Evolutionary conservation across 140 eudicot genomes (phyloP), one percentile per base, ranked within the genome.

Genomic region (Flaveria floridana): DNA sequence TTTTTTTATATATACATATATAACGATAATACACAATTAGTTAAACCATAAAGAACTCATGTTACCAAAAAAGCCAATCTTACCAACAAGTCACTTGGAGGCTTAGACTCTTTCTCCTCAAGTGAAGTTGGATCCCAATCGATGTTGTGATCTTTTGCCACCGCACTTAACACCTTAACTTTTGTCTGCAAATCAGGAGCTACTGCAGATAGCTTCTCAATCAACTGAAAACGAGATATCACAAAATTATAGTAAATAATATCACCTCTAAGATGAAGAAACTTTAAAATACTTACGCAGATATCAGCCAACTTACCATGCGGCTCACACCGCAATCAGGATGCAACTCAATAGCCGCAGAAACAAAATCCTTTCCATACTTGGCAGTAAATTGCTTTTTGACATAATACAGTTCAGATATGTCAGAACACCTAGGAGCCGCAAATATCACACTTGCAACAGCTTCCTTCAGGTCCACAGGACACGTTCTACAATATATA

Each of bases 251-350:
- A 9, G 6, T 13, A 13, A 65, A 52, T 37, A 71, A 1, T 19
- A 8, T 16, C 25, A 30, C 6, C 19, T 51, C 26, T 6, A 57
- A 18, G 2, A 26, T 6, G 5, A 2, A 37, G 8, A 37, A 39
- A 41, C 52, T 66, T 39, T 4, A 18, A 18, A 41, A 66, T 7
- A 66, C 2, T 39, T 65, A 3, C 0, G 48, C n/a, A 65, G 0
- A 39, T 4, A 66, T 8, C 11, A 68, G 65, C 46, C 52, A 51
- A 76, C 87, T 75, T 80, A 93, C 99, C 96, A 83, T 73, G 75
- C 96, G 92, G 78, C 90, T 82, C 2, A 90, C 99, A 71, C 99
- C 99, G 77, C 88, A 83, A 56, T 83, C 82, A n/a, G 99, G 99
- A 55, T 95, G 93, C 70, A 93, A 80, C 76, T 93, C 99, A 50